Conservation (phyloP, 371 early-diverging fungal species). For the Mortierella sp. region DNA sequence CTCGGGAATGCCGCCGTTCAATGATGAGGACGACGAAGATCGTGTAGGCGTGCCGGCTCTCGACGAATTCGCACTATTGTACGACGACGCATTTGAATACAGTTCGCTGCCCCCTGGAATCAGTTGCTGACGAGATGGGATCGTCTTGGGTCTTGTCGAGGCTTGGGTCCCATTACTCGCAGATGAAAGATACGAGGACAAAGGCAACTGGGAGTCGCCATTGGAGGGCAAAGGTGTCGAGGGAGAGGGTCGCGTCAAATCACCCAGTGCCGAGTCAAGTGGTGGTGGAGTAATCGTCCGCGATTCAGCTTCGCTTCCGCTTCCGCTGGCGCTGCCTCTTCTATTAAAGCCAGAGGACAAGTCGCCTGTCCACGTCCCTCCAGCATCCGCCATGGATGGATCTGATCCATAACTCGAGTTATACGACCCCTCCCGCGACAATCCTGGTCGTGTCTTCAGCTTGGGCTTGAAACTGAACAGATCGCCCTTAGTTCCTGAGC, state of each 20-base stretch:
- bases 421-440: constrained; percentile 33
- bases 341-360: neutral
- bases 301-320: constrained; percentile 42
- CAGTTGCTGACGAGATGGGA: constrained; percentile 21
- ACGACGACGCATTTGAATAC: constrained; percentile 42
- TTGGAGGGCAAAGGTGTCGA: constrained; percentile 16
- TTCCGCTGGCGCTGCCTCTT: constrained; percentile 27
- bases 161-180: neutral
- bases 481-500: constrained; percentile 24
- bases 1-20: constrained; percentile 24
- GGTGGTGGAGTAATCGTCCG: constrained; percentile 39
- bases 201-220: neutral
- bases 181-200: neutral
- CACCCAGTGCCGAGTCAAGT: neutral
- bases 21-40: constrained; percentile 51
- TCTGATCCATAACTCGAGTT: constrained; percentile 26
- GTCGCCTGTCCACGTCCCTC: constrained; percentile 14
- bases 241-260: constrained; percentile 17
- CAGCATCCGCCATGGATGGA: constrained; percentile 12
- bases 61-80: constrained; percentile 33
- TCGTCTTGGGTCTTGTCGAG: constrained; percentile 23
- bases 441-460: constrained; percentile 21
- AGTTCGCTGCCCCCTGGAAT: neutral
- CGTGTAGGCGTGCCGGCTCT: constrained; percentile 40
- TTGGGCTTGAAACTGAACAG: constrained; percentile 25